A percentile compares a stretch with the other conserved stretches of the same genome.
phyloP scores from a whole-genome alignment of 108 stramenopile species.

The Cylindrotheca closterium region DNA sequence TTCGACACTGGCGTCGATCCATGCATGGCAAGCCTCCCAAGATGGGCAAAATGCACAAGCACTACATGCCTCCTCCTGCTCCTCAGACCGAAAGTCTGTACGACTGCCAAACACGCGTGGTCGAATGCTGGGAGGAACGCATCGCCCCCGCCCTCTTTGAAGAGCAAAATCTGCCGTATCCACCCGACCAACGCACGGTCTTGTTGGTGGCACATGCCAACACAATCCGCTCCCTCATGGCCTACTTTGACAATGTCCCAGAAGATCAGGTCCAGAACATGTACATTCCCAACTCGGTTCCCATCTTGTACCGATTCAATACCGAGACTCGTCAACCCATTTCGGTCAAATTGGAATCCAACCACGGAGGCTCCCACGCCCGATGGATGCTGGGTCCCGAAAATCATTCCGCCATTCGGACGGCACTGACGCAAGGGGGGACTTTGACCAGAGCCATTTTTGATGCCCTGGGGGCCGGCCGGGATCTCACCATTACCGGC shows the following conservation, averaged over 20 bases:
- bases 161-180: conserved; percentile 50
- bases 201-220: conserved; percentile 88
- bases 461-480: conserved; percentile 12
- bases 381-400: conserved; percentile 30
- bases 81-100: conserved; percentile 73
- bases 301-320: conserved; percentile 49
- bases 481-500: conserved; percentile 4
- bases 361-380: conserved; percentile 30
- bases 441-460: conserved; percentile 33
- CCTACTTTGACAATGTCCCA: conserved; percentile 46
- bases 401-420: conserved; percentile 24
- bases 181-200: conserved; percentile 47
- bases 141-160: conserved; percentile 58
- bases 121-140: conserved; percentile 56
- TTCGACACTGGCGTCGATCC: conserved; percentile 65
- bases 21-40: conserved; percentile 43
- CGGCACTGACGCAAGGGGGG: conserved; percentile 21
- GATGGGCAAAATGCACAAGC: conserved; percentile 14
- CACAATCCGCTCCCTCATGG: conserved; percentile 57
- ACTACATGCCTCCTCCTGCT: conserved; percentile 60
- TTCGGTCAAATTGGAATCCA: conserved; percentile 20
- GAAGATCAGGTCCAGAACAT: conserved; percentile 43
- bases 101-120: conserved; percentile 72
- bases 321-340: conserved; percentile 1
- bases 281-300: conserved; percentile 57